Evolutionary conservation across 1,139 yeast genomes (phyloP), one percentile per base, ranked within the genome.

Genomic region (Kurtzmaniella quercitrusa): DNA sequence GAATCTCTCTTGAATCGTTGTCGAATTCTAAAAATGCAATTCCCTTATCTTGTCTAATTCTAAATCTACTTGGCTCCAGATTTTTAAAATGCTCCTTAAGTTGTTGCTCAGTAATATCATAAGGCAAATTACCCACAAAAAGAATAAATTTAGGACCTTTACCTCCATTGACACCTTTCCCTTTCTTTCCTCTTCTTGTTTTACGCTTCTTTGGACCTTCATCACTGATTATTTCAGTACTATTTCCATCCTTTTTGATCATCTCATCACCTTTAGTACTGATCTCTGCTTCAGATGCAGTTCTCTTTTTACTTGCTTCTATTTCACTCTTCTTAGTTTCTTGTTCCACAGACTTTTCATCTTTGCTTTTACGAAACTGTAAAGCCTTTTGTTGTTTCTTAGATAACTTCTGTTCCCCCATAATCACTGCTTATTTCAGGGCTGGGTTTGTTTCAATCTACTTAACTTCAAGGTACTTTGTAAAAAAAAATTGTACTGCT

Each of bases 101-200:
- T 48, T 86, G 89, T 5, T 76, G 74, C 45, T 78, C 79, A 1
- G 81, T 73, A 23, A 82, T 66, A 49, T 82, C 82, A 61, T 80
- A 88, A 2, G 98, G 96, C 47, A 93, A 70, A 56, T 91, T 90
- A 11, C 98, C 98, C n/a, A 90, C 90, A 64, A 93, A 93, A 37
- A 93, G 65, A 43, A 93, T 77, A 57, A 86, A 90, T 55, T 95
- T 68, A 34, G 89, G 87, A 0, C 85, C 85, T 43, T 64, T 66
- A 11, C 77, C 76, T 15, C 64, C 67, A 48, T 72, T 70, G 4
- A 62, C 66, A 14, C 77, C 80, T 65, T 73, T 79, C 19, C 86
- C 86, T 50, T 81, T 82, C 63, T 82, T 82, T 18, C 91, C 90
- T 66, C 91, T 71, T 67, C 93, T 77, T 3, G 91, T 85, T 61